These are phyloP conservation scores for Extremus antarcticus DNA, from an alignment of 495 filamentous ascomycete genomes.

Conservation along the genomic window DNA sequence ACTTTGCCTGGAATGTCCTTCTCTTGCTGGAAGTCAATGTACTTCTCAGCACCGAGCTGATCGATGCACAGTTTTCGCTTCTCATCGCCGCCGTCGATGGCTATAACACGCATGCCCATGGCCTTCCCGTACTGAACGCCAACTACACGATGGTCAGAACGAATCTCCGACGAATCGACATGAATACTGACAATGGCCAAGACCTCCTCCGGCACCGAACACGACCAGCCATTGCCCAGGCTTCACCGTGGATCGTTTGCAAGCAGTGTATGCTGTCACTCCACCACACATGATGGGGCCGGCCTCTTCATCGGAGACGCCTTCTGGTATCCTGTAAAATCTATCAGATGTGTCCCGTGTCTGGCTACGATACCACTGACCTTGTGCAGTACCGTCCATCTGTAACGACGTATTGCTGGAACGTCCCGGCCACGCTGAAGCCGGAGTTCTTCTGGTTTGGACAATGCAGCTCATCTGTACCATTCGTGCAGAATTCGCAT, in stretches of 20 bases:
- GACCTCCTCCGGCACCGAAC: conserved; percentile 25
- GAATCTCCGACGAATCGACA: not conserved
- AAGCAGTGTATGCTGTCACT: conserved; percentile 28
- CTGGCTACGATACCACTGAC: not conserved
- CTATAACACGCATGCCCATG: conserved; percentile 33
- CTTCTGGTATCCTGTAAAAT: conserved; percentile 20
- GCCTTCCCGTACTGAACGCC: conserved; percentile 25
- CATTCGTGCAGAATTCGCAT: conserved; percentile 28
- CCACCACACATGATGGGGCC: conserved; percentile 29
- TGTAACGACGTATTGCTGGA: conserved; percentile 24
- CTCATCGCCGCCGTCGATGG: conserved; percentile 30
- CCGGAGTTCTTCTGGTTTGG: conserved; percentile 22
- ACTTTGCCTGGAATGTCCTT: conserved; percentile 23
- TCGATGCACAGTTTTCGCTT: conserved; percentile 26
- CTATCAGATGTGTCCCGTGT: not conserved
- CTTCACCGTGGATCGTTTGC: conserved; percentile 19
- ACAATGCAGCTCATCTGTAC: conserved; percentile 24
- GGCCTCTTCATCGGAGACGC: conserved; percentile 25
- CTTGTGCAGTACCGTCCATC: conserved; percentile 21
- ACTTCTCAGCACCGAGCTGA: conserved; percentile 30
- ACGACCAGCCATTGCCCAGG: conserved; percentile 27
- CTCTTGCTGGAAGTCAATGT: conserved; percentile 29
- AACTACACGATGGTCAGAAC: conserved; percentile 2
- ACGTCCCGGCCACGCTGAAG: conserved; percentile 22
- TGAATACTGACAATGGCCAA: conserved; percentile 11